Percentiles rank a stretch among this genome's conserved stretches.
These are phyloP conservation scores for Porogramme epimiltina DNA, from an alignment of 1,284 basidiomycete species.

Conservation along the genomic window DNA sequence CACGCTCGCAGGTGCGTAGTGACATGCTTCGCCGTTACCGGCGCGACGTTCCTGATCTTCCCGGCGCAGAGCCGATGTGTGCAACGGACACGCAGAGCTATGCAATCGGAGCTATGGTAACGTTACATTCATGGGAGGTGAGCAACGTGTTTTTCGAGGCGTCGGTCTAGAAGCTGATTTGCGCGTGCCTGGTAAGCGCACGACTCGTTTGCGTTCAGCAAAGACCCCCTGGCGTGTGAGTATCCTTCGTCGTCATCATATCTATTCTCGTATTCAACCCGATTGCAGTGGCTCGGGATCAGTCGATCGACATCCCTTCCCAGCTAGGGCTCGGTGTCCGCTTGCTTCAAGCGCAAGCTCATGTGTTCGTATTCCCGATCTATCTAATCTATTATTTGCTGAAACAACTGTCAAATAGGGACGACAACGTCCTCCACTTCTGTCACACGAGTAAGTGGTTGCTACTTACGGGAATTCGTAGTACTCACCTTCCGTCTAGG, in stretches of 20 bases:
- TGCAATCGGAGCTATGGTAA: conserved; percentile 64
- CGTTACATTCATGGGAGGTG: conserved; percentile 58
- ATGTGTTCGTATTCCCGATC: conserved; percentile 42
- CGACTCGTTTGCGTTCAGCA: conserved; percentile 65
- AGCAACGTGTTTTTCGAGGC: conserved; percentile 1
- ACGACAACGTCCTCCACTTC: conserved; percentile 52
- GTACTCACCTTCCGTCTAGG: no score
- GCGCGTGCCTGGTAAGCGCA: conserved; percentile 45
- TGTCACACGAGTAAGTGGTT: conserved; percentile 61
- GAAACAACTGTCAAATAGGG: no score
- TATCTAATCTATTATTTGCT: not conserved
- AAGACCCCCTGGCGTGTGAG: conserved; percentile 49
- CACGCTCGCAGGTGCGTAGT: conserved; percentile 12
- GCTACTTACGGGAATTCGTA: no score
- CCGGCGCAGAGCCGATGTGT: conserved; percentile 33
- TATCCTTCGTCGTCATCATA: conserved; percentile 5
- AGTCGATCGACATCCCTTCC: conserved; percentile 56
- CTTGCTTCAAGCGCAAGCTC: conserved; percentile 73
- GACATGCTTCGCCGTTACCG: not conserved
- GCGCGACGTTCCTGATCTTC: not conserved
- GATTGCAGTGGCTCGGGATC: conserved; percentile 53
- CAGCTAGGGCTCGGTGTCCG: conserved; percentile 72
- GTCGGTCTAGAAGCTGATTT: not conserved
- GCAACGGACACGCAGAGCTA: conserved; percentile 58
- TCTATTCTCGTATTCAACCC: not conserved